Evolutionary conservation across 495 filamentous ascomycete species (phyloP).

Genomic region (Rostrohypoxylon terebratum): DNA sequence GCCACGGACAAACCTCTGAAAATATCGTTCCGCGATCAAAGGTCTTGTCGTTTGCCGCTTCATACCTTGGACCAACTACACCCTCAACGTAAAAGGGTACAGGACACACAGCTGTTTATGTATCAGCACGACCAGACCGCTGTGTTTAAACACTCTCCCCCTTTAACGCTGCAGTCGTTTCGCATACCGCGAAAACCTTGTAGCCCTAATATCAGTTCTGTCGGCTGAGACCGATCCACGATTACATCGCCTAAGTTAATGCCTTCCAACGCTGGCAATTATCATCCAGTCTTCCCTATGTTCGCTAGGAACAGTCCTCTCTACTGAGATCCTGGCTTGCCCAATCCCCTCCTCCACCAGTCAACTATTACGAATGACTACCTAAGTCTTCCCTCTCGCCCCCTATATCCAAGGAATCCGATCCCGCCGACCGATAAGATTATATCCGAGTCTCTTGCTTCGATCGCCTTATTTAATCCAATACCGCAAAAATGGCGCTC

Average conservation of each 20-base stretch:
- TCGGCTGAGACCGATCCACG: constrained; percentile 75
- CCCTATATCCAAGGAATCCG: constrained; percentile 36
- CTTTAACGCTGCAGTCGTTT: constrained; percentile 93
- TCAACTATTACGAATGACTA: constrained; percentile 46
- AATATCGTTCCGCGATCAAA: constrained; percentile 14
- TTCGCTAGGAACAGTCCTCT: constrained; percentile 61
- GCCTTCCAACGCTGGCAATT: constrained; percentile 61
- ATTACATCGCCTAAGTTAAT: constrained; percentile 63
- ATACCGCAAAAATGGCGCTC: constrained; percentile 68
- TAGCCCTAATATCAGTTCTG: constrained; percentile 82
- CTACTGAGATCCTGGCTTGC: constrained; percentile 61
- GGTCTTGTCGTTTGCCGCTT: constrained; percentile 29
- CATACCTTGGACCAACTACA: constrained; percentile 36
- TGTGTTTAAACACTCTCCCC: constrained; percentile 80
- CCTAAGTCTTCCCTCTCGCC: constrained; percentile 37
- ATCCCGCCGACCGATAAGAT: constrained; percentile 35
- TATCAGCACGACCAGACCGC: constrained; percentile 67
- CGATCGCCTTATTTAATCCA: constrained; percentile 45
- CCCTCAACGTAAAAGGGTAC: constrained; percentile 56
- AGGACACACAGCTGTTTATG: constrained; percentile 66
- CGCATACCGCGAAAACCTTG: constrained; percentile 89
- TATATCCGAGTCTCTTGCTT: constrained; percentile 40
- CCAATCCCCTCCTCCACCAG: constrained; percentile 40
- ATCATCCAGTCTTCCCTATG: constrained; percentile 61
- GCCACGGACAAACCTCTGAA: constrained; percentile 2